Evolutionary conservation across 148 eudicot species (phyloP).

Genomic region (Euryodendron excelsum): DNA sequence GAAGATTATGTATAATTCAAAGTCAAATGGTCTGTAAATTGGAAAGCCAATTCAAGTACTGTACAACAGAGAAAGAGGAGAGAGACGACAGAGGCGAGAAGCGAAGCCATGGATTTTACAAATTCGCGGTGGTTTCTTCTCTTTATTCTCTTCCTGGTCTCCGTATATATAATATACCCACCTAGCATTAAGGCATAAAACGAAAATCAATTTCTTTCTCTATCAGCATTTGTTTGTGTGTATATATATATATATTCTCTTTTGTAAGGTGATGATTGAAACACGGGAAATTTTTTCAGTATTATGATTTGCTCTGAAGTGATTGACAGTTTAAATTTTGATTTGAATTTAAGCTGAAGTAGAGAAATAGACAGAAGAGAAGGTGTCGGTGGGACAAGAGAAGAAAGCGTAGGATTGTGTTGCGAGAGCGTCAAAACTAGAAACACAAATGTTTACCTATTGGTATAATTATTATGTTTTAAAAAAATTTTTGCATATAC

Average conservation of each 20-base stretch:
- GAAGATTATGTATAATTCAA: too few relatives aligned
- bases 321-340: neutral
- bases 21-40: neutral
- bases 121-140: neutral
- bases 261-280: neutral
- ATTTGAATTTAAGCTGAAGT: neutral
- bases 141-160: constrained; percentile 8
- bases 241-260: too few relatives aligned
- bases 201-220: constrained; percentile 17
- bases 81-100: neutral
- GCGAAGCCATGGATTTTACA: neutral
- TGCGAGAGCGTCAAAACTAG: too few relatives aligned
- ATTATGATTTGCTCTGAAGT: neutral
- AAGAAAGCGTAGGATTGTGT: too few relatives aligned
- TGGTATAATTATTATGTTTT: too few relatives aligned
- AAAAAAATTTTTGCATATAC: too few relatives aligned
- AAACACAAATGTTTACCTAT: too few relatives aligned
- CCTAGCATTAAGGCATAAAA: constrained; percentile 18
- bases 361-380: constrained; percentile 1
- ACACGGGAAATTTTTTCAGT: neutral
- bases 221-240: neutral
- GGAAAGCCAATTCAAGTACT: neutral
- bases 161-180: constrained; percentile 14
- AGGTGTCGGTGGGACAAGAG: too few relatives aligned
- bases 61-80: neutral